Base-by-base conservation (phyloP, 129 eudicot genomes). In the Centaurea solstitialis region DNA sequence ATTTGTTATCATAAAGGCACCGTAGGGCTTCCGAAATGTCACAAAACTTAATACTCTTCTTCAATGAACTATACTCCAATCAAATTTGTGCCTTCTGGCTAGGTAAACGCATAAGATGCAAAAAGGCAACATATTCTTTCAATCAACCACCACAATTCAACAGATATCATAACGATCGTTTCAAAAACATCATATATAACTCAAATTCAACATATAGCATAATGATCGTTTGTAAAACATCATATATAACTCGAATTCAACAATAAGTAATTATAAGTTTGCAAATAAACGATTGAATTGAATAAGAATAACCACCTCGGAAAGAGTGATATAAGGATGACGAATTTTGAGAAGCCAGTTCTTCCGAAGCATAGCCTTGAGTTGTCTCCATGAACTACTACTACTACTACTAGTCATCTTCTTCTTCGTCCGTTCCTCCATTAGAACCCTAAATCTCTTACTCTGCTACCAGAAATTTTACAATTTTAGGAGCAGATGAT, bases 331-430 rank as follows among this genome's bases (percentile, higher is more conserved):
- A 66, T 85, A 95, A 53, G 99, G 99, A 72, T 93, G 98, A 24
- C 99, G 98, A 75, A 93, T 84, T 80, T 95, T 95, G 80, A 95
- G 91, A 69, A 95, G 98, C 91, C 97, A 95, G 70, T 95, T 95
- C 89, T 95, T 95, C 59, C 97, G 89, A 23, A 95, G 97, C 98
- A 95, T 95, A 22, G 94, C 94, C 80, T 93, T 95, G 76, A 95
- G 78, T 85, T 95, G 99, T 13, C 92, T 87, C 77, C 82, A 35
- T 50, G 97, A 91, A 80, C 79, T 79, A 84, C 91, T 71, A 26
- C 30, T 67, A 80, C 79, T 79, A 84, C 91, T 71, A 26, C 30
- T 67, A 26, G 45, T 67, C 80, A 38, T 84, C 85, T 37, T 85
- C 81, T 45, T 83, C 65, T 12, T 11, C 57, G 28, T 57, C 62